Evolutionary conservation across 1,284 basidiomycete genomes (phyloP).

Genomic region (Pascua sp.): DNA sequence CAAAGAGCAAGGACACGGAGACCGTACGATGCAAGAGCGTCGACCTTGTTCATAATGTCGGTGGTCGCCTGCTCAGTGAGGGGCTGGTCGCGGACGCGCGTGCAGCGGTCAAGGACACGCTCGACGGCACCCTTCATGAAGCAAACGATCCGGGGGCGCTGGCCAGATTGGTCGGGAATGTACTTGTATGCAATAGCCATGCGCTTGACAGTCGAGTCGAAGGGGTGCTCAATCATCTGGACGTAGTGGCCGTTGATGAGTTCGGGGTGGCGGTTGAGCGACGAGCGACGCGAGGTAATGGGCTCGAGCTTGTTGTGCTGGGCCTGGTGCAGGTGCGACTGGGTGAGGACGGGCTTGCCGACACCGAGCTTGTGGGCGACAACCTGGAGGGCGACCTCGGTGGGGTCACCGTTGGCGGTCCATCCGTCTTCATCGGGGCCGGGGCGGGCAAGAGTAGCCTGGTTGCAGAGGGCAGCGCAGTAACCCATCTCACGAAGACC

Average conservation of each 20-base stretch:
- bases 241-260: conserved; percentile 29
- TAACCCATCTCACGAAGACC: conserved; percentile 49
- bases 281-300: conserved; percentile 9
- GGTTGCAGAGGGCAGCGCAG: conserved; percentile 53
- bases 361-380: conserved; percentile 56
- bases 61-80: conserved; percentile 40
- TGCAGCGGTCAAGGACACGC: conserved; percentile 58
- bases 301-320: conserved; percentile 11
- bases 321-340: conserved; percentile 18
- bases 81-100: conserved; percentile 38
- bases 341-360: conserved; percentile 49
- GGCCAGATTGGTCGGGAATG: conserved; percentile 18
- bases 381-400: conserved; percentile 64
- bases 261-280: conserved; percentile 4
- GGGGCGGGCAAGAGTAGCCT: conserved; percentile 50
- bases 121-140: conserved; percentile 64
- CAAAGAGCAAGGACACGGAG: conserved; percentile 54
- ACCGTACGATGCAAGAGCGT: conserved; percentile 59
- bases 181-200: conserved; percentile 57
- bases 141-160: conserved; percentile 27
- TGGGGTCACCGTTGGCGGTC: conserved; percentile 67
- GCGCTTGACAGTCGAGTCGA: conserved; percentile 62
- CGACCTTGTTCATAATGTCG: conserved; percentile 54
- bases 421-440: conserved; percentile 52
- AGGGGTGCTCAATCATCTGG: conserved; percentile 55